Evolutionary conservation across 106 monocot genomes (phyloP).

Genomic region (Phalaenopsis equestris): DNA sequence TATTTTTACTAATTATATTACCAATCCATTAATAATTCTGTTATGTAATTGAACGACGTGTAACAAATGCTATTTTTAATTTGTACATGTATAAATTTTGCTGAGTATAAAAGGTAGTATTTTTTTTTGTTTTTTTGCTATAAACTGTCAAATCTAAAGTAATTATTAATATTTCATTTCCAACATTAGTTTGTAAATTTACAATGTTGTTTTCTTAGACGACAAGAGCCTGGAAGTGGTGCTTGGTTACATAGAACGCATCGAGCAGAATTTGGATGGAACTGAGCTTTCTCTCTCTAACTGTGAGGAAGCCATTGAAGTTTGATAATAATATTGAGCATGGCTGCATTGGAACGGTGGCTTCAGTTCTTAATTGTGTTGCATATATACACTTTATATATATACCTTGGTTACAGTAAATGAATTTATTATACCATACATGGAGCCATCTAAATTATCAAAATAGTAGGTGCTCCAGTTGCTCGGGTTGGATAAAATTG

Average conservation of each 20-base stretch:
- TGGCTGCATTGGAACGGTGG: neutral
- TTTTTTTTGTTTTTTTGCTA: neutral
- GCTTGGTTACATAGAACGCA: neutral
- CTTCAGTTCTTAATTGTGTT: neutral
- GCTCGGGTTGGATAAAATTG: neutral
- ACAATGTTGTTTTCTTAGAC: neutral
- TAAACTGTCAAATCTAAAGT: neutral
- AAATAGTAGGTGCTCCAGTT: too few relatives aligned
- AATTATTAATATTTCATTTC: neutral
- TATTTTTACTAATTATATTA: too few relatives aligned
- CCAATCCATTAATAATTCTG: too few relatives aligned
- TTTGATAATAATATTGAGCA: neutral
- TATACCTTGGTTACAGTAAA: neutral
- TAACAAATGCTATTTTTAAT: neutral
- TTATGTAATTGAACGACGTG: neutral
- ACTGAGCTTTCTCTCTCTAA: neutral
- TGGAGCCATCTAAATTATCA: neutral
- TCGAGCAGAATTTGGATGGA: neutral
- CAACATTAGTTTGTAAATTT: neutral
- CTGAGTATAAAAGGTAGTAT: neutral
- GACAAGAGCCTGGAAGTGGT: constrained; percentile 9
- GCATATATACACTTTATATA: too few relatives aligned
- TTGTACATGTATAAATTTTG: neutral
- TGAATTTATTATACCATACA: neutral
- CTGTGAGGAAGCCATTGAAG: neutral